Conservation (phyloP, 352 stramenopile species). For the Phytopythium kandeliae region DNA sequence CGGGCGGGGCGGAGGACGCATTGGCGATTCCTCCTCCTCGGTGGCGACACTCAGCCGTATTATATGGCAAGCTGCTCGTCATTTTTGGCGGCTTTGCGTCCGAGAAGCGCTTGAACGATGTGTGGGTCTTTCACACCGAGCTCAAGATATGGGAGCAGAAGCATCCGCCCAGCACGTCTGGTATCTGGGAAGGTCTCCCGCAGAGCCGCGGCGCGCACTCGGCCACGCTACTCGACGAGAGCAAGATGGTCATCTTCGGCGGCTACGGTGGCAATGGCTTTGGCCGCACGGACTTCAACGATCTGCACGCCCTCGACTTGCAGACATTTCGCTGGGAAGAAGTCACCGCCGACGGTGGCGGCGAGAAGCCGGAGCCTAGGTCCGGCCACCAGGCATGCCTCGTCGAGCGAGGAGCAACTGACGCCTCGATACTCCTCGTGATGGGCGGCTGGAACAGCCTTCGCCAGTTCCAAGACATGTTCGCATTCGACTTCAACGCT, state of each 20-base stretch:
- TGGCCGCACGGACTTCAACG: constrained; percentile 93
- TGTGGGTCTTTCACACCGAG: constrained; percentile 95
- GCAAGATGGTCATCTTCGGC: constrained; percentile 93
- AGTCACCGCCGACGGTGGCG: constrained; percentile 55
- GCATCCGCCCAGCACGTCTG: constrained; percentile 39
- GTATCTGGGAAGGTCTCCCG: constrained; percentile 87
- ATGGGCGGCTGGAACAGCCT: constrained; percentile 96
- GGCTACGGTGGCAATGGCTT: constrained; percentile 96
- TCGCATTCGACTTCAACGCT: constrained; percentile 86
- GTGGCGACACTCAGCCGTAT: constrained; percentile 80
- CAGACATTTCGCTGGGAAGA: constrained; percentile 90
- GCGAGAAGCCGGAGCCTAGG: constrained; percentile 87
- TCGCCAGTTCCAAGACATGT: constrained; percentile 96
- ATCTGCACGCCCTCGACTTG: constrained; percentile 91
- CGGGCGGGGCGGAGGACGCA: constrained; percentile 1
- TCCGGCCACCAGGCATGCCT: constrained; percentile 92
- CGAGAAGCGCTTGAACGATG: constrained; percentile 93
- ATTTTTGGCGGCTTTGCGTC: constrained; percentile 94
- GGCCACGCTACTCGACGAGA: constrained; percentile 75
- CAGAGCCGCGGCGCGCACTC: constrained; percentile 90
- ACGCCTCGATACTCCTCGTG: constrained; percentile 67
- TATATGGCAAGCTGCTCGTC: constrained; percentile 85
- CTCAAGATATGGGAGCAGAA: constrained; percentile 92
- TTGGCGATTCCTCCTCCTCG: constrained; percentile 41
- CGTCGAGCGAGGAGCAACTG: constrained; percentile 60